Evolutionary conservation across 177 flowering plant species (phyloP), one percentile per base, ranked within the genome.

Genomic region (Vitis hybrid): DNA sequence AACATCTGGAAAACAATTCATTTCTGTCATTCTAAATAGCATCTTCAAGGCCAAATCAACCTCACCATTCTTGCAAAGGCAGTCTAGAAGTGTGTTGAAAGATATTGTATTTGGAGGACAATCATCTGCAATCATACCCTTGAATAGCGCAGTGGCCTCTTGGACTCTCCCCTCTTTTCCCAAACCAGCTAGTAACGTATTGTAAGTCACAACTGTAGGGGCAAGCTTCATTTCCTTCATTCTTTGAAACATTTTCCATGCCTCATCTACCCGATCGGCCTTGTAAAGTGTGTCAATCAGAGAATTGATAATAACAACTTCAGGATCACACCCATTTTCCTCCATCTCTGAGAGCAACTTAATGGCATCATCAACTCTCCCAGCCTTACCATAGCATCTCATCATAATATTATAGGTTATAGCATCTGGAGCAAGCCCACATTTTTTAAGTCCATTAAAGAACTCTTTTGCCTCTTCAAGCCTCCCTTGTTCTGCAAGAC

Each of bases 391-490:
- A 64, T 88, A 90, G 77, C 97, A 95, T 75, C 87, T 93, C 86
- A 95, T 92, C 99, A 95, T 92, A 90, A 89, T 88, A 81, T 85
- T 90, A 77, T 93, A 95, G 49, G 98, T 93, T 69, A 95, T 92
- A 44, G 93, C 82, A 87, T 95, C 96, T 33, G 98, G 96, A 50
- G 80, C 73, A 71, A 88, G 84, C 50, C 92, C 96, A 74, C 78
- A 82, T 56, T 59, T 75, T 72, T 82, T 87, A 18, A 95, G 83
- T 8, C 85, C 87, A 63, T 74, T 65, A 59, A 91, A 90, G 17
- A 89, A 71, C 59, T 78, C 77, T 80, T 83, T 86, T 49, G 99
- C 99, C 78, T 84, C 84, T 19, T 73, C 69, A 65, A 91, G 78
- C 80, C 81, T 80, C 38, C 96, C 96, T 28, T 53, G 76, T 79